Percentiles rank a stretch among this genome's conserved stretches.
phyloP scores from a whole-genome alignment of 176 grass and related monocot genomes.

The Puccinellia tenuiflora region DNA sequence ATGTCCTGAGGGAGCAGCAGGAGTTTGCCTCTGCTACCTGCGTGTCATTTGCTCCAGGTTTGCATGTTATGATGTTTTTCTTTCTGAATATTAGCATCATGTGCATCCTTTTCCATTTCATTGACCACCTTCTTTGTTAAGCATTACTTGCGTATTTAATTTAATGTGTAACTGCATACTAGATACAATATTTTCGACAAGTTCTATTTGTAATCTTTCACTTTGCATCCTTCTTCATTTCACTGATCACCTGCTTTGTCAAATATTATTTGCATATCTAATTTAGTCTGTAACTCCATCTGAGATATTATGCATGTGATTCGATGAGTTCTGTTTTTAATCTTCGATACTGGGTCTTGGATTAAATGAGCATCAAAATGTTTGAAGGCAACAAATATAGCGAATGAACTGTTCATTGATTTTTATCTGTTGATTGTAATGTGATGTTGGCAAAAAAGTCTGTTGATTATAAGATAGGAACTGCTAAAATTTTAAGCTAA shows the following conservation, averaged over 20 bases:
- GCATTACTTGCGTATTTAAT: neutral
- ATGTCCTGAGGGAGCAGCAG: constrained; percentile 86
- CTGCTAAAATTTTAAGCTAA: neutral
- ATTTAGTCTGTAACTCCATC: neutral
- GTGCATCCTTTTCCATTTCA: neutral
- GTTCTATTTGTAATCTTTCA: too few relatives aligned
- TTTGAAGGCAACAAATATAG: neutral
- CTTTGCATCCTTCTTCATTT: neutral
- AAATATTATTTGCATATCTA: neutral
- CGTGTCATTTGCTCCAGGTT: constrained; percentile 94
- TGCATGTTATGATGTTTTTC: constrained; percentile 27
- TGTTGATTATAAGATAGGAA: neutral
- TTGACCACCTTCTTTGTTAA: neutral
- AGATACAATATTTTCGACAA: too few relatives aligned
- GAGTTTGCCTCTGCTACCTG: constrained; percentile 72
- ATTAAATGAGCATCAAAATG: neutral
- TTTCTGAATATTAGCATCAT: neutral
- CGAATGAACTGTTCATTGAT: neutral
- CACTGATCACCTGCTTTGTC: neutral
- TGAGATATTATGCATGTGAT: neutral
- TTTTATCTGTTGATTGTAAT: neutral
- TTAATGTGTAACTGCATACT: too few relatives aligned
- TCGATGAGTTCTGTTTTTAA: neutral
- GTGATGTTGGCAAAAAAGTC: neutral
- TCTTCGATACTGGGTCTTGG: neutral